Percentiles rank a stretch among this genome's conserved stretches.
phyloP scores from a whole-genome alignment of 2,329 filamentous ascomycete species.

The Fusarium udum region DNA sequence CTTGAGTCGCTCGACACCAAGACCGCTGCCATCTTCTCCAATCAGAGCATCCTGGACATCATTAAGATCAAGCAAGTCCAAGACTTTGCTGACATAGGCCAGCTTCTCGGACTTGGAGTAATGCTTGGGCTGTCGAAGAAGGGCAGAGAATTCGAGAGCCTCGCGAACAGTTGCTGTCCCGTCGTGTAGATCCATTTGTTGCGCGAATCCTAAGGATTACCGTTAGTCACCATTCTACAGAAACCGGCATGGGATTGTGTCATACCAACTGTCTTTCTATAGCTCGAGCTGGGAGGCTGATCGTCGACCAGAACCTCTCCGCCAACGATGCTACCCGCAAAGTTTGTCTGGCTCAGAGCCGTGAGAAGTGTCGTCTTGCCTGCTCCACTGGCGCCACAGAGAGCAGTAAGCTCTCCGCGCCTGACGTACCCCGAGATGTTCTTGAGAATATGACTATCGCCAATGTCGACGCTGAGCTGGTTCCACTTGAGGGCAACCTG shows the following conservation, averaged over 20 bases:
- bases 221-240: background rate
- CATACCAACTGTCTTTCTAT: background rate
- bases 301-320: background rate
- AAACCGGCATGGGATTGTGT: accelerated
- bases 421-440: background rate
- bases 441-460: background rate
- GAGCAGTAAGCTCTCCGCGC: background rate
- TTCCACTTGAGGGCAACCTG: background rate
- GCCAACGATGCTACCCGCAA: background rate
- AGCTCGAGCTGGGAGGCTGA: background rate
- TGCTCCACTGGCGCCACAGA: background rate
- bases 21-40: background rate
- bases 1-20: background rate
- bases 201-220: background rate
- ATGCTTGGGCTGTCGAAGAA: background rate
- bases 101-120: background rate
- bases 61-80: background rate
- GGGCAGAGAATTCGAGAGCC: background rate
- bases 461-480: background rate
- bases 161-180: background rate
- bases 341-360: background rate
- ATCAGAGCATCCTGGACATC: background rate
- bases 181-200: background rate
- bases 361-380: background rate
- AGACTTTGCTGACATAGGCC: background rate